Percentiles rank a stretch among this genome's conserved stretches.
Evolutionary conservation across 1,284 basidiomycete species (phyloP).

Genomic region (Omphalotus olearius): DNA sequence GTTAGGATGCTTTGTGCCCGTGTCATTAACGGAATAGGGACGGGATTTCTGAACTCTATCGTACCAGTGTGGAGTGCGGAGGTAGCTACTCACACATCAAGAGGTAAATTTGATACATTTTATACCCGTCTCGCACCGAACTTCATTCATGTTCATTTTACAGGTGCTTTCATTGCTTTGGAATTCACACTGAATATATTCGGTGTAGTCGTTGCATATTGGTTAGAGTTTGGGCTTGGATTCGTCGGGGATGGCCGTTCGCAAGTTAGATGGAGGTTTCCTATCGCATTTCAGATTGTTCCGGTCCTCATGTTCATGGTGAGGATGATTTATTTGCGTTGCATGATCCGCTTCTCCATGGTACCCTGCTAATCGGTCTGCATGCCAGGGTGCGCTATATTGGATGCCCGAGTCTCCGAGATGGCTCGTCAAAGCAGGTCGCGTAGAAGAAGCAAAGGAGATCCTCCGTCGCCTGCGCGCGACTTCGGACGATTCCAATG

Average conservation of each 20-base stretch:
- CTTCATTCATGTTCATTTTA: not conserved
- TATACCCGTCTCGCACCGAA: slow-evolving; percentile 1
- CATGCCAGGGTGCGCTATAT: slow-evolving; percentile 20
- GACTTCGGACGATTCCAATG: not conserved
- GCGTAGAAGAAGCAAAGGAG: slow-evolving; percentile 38
- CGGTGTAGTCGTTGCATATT: slow-evolving; percentile 51
- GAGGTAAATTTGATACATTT: slow-evolving; percentile 24
- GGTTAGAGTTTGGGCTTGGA: slow-evolving; percentile 48
- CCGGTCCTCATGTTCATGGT: slow-evolving; percentile 42
- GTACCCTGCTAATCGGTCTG: not conserved
- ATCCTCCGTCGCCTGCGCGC: slow-evolving; percentile 27
- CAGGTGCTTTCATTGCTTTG: slow-evolving; percentile 30
- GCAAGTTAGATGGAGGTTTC: slow-evolving; percentile 31
- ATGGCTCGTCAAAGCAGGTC: slow-evolving; percentile 51
- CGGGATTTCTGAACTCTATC: slow-evolving; percentile 47
- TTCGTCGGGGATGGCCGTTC: slow-evolving; percentile 41
- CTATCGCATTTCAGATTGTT: slow-evolving; percentile 46
- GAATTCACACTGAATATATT: slow-evolving; percentile 43
- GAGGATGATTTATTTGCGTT: slow-evolving; percentile 6
- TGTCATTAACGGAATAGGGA: slow-evolving; percentile 48
- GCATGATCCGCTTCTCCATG: too few species aligned
- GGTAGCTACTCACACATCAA: slow-evolving; percentile 41
- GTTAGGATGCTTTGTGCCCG: slow-evolving; percentile 47
- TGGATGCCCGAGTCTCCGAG: slow-evolving; percentile 53
- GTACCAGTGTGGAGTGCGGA: slow-evolving; percentile 50